Evolutionary conservation across 345 rosid species (phyloP), one percentile per base, ranked within the genome.

Genomic region (Abelmoschus esculentus): DNA sequence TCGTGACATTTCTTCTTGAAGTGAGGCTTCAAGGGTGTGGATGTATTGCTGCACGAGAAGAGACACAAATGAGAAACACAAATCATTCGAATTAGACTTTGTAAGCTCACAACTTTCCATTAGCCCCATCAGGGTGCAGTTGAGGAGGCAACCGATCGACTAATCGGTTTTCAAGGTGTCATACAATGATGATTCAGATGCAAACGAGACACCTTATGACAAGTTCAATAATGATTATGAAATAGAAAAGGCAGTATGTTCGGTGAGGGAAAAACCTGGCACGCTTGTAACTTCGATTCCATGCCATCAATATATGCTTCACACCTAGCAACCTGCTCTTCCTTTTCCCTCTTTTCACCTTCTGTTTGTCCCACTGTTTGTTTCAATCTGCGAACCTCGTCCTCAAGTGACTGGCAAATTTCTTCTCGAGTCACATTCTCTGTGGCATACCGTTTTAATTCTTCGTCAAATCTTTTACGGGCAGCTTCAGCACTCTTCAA

Each of bases 301-400:
- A 96, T 96, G 77, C 86, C 86, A 77, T 96, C 96, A 66, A 92
- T 89, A 84, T 89, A 89, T 70, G 91, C 91, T 80, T 96, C 98
- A 80, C 96, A 90, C 44, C 98, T 83, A 42, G 92, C 87, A 80
- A 92, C 80, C 79, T 85, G 98, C 80, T 87, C 98, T 73, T 92
- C 98, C 70, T 92, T 96, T 79, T 96, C 88, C 67, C 86, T 86
- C 81, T 89, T 96, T 80, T 96, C 99, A 77, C 86, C 98, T 84
- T 89, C 91, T 19, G 92, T 90, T 79, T 95, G 98, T 69, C 89
- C 97, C 22, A 90, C 86, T 70, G 97, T 90, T 79, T 87, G 86
- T 63, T 92, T 92, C 74, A 96, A 76, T 67, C 91, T 72, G 77
- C 88, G 85, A 71, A 96, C 86, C 78, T 96, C 96, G 19, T 87